phyloP scores from a whole-genome alignment of 345 rosid genomes.

The Ceriops decandra region DNA sequence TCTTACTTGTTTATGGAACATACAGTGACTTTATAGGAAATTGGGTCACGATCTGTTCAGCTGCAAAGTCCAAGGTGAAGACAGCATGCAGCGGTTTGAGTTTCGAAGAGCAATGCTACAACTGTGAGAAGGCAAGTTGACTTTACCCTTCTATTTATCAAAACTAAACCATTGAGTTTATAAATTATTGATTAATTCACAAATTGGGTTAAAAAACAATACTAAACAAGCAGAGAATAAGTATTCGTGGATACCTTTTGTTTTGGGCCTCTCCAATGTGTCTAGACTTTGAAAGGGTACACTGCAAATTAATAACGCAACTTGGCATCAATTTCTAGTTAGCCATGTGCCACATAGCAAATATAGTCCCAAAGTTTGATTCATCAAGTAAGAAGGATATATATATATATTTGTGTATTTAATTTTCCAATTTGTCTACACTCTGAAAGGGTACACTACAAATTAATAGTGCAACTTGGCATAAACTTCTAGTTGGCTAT shows the following conservation, averaged over 20 bases:
- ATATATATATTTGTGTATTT: no score
- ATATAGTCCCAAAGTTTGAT: neutral
- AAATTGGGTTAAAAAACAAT: neutral
- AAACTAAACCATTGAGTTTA: no score
- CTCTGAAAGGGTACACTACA: no score
- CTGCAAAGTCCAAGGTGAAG: conserved; percentile 74
- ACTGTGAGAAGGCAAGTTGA: conserved; percentile 73
- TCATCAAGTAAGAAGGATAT: neutral
- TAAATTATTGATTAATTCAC: neutral
- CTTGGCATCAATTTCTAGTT: neutral
- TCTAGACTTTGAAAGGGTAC: neutral
- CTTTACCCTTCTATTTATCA: no score
- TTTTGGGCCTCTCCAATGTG: neutral
- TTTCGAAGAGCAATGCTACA: conserved; percentile 65
- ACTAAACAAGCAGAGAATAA: neutral
- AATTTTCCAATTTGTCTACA: no score
- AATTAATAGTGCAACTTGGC: neutral
- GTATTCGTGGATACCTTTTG: neutral
- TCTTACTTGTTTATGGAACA: neutral
- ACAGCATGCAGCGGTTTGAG: conserved; percentile 32
- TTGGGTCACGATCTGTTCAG: conserved; percentile 76
- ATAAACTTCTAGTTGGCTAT: neutral
- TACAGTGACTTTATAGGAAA: conserved; percentile 84
- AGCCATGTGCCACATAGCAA: conserved; percentile 1
- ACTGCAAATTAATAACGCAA: neutral